Base-by-base conservation (phyloP, 2,329 filamentous ascomycete genomes). In the Neofusicoccum ribis region DNA sequence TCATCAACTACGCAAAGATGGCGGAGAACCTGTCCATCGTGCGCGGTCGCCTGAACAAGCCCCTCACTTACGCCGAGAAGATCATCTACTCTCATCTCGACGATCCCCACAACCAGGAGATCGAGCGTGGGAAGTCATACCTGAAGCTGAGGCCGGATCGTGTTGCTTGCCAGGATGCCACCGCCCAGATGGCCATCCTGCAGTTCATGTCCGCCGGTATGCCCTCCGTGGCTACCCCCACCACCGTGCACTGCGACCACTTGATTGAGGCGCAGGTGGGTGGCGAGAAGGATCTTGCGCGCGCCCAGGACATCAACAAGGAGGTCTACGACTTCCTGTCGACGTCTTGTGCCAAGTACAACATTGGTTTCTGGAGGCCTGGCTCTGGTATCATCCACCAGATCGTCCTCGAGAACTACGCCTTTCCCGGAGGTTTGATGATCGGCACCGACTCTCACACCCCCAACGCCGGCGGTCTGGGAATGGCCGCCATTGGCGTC, bases 161-260 rank as follows among this genome's bases (percentile, higher is more conserved):
- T 81, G 95, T 99, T 75, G 95, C 95, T 80, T 98, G 95, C 86
- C 95, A 99, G 86, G 95, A 99, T 87, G 95, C 95, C 78, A 98
- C 95, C 67, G 95, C 95, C 69, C 95, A 99, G 87, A 99, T 99
- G 95, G 95, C 95, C 70, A 97, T 99, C 72, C 87, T 99, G 67
- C 95, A 99, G 85, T 99, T 99, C 88, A 99, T 99, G 93, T 97
- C 92, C 64, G 94, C 95, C 67, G 94, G 94, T 79, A 94, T 99
- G 92, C 91, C 92, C 71, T 89, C 90, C 27, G 95, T 98, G 68
- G 93, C 93, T 69, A 98, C 96, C 75, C 95, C 95, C 60, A 89
- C 90, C 73, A 98, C 94, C 58, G 94, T 99, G 69, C 95, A 99
- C 88, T 98, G 95, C 79, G 95, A 99, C 82, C 95, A 99, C 84